These are phyloP conservation scores for Cyberlindnera maritima DNA, from an alignment of 805 yeast species.

Conservation along the genomic window DNA sequence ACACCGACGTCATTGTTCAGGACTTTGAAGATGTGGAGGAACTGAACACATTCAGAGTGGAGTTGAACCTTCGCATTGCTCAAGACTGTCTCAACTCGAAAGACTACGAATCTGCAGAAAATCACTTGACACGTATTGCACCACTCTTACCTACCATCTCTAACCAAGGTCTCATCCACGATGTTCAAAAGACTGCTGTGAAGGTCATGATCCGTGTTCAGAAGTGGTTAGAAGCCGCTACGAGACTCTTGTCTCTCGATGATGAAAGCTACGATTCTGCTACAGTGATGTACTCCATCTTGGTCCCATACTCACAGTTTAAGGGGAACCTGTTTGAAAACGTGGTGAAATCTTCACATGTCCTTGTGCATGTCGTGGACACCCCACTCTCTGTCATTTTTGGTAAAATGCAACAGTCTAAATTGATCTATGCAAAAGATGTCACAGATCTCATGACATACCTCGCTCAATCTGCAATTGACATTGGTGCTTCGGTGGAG, in stretches of 20 bases:
- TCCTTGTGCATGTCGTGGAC: conserved; percentile 1
- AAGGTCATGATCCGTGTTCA: conserved; percentile 20
- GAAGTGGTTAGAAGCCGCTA: conserved; percentile 24
- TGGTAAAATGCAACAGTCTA: conserved; percentile 13
- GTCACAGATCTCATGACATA: conserved; percentile 1
- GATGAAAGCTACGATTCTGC: conserved; percentile 12
- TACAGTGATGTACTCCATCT: conserved; percentile 14
- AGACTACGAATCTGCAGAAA: conserved; percentile 23
- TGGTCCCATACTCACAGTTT: conserved; percentile 15
- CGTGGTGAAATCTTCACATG: conserved; percentile 8
- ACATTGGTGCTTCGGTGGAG: conserved; percentile 3
- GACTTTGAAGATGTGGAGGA: conserved; percentile 15
- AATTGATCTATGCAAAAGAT: conserved; percentile 19
- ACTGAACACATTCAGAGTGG: conserved; percentile 15
- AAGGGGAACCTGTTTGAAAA: conserved; percentile 13
- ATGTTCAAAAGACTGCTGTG: conserved; percentile 10
- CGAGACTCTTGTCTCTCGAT: conserved; percentile 14
- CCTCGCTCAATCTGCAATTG: conserved; percentile 1
- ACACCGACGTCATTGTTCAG: conserved; percentile 17
- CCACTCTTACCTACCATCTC: conserved; percentile 9
- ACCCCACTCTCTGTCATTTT: conserved; percentile 16
- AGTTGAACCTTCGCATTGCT: conserved; percentile 20
- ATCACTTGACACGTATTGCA: conserved; percentile 20
- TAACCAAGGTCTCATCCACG: not conserved
- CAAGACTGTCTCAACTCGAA: conserved; percentile 11